Conservation (phyloP, 148 eudicot genomes). For the Rhododendron williamsianum region DNA sequence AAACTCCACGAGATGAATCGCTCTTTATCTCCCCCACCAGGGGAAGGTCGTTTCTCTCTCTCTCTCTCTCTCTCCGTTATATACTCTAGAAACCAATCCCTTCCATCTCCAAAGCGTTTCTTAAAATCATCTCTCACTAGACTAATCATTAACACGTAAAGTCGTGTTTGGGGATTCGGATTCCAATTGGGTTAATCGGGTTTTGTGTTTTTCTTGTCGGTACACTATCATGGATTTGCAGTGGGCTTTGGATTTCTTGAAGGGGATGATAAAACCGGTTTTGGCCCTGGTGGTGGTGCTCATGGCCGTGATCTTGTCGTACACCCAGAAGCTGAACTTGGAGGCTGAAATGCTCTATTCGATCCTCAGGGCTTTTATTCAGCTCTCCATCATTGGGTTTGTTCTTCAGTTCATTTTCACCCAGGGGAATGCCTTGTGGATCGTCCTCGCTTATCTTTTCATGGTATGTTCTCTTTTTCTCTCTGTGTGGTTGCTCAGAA, state of each 20-base stretch:
- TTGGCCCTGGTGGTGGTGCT: slow-evolving; percentile 66
- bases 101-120: neutral
- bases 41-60: slow-evolving; percentile 23
- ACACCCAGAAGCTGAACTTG: slow-evolving; percentile 51
- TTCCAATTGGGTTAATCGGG: neutral
- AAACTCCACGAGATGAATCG: slow-evolving; percentile 5
- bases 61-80: slow-evolving; percentile 13
- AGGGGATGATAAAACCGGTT: slow-evolving; percentile 76
- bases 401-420: slow-evolving; percentile 85
- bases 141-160: neutral
- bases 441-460: slow-evolving; percentile 82
- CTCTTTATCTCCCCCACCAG: neutral
- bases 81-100: neutral
- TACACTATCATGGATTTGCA: slow-evolving; percentile 50
- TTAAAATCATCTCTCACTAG: neutral
- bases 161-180: neutral
- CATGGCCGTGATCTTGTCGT: slow-evolving; percentile 57
- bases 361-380: slow-evolving; percentile 64
- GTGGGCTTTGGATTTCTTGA: slow-evolving; percentile 52
- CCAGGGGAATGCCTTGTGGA: slow-evolving; percentile 55
- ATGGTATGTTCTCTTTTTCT: slow-evolving; percentile 43
- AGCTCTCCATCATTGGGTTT: slow-evolving; percentile 80
- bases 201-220: neutral
- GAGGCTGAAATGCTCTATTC: slow-evolving; percentile 70
- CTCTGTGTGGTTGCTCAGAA: neutral